Base-by-base conservation (phyloP, 1,139 yeast species). In the Spencermartinsiella ligniputridi region DNA sequence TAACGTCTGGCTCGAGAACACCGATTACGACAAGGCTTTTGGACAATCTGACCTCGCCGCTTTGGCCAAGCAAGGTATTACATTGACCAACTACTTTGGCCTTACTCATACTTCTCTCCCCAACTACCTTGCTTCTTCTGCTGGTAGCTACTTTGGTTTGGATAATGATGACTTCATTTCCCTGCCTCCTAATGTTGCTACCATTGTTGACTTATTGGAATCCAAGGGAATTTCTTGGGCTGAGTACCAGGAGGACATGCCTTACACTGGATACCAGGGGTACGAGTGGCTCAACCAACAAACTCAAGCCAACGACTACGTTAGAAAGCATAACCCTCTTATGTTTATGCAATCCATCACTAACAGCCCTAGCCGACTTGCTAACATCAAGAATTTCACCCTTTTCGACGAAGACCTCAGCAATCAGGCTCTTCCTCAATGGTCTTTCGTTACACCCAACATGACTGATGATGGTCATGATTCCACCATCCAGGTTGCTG, bases 51-150 rank as follows among this genome's bases (percentile, higher is more conserved):
- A 69, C 40, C 58, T 74, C 53, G 60, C 63, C 54, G 63, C 63
- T 55, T 61, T 73, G 38, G 68, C 71, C 19, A 48, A 62, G 52
- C 58, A 70, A 41, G 79, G 77, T 54, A 63, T 72, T 44, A 58
- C 63, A 30, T 62, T 74, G 52, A 64, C 64, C 57, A 74, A 74
- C 66, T 73, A 74, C 64, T 73, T 74, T 68, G 70, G 72, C 25
- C 53, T 72, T 27, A 70, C 76, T 38, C 76, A 72, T 53, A 76
- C 78, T 40, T 72, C 78, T 1, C 74, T 72, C 64, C 77, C 78
- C 51, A 74, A 74, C 62, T 74, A 74, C 58, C 56, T 72, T 50
- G 73, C 72, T 27, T 58, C 75, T 41, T 74, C 67, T 42, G 70
- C 69, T 44, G 78, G 78, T 50, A 75, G 70, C 56, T 70, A 73